Base-by-base conservation (phyloP, 495 filamentous ascomycete genomes). In the Patellaria atrata region DNA sequence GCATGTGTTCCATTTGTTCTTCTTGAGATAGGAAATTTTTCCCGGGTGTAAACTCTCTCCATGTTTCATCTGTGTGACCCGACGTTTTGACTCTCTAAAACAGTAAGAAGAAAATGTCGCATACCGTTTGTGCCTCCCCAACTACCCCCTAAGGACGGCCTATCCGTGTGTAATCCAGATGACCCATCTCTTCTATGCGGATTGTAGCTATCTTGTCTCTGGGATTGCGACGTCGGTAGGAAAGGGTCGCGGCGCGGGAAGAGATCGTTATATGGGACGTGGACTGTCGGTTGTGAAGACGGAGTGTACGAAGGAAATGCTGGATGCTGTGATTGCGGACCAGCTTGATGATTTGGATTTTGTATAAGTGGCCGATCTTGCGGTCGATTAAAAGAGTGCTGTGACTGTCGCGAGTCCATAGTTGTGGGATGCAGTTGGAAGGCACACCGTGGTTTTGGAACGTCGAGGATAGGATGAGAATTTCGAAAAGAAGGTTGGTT, bases 191-290 rank as follows among this genome's bases (percentile, higher is more conserved):
- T 33, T 9, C 40, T 30, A 11, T 41, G 45, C 5, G 33, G 6
- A 11, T 53, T 56, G 32, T 54, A 47, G 38, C 54, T 54, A 17
- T 36, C 48, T 32, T 47, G 40, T 4, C 19, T 34, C 14, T 37
- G 38, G n/a, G 37, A 38, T 1, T 55, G 36, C 18, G 31, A 24
- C 13, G 35, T 27, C 3, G 47, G 45, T 4, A 57, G 30, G 41
- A 61, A 61, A 1, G 57, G 57, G 25, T 61, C 57, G 36, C 49
- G 41, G 6, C 36, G 46, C 13, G 38, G 47, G 35, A 59, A 61
- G n/a, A 56, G 57, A 35, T 58, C 57, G 30, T 44, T 35, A 44
- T 50, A 55, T 19, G 55, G 54, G 11, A 54, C 43, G 35, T 57
- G 52, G 20, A 55, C 41, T 1, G 56, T 54, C 29, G 51, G 48